phyloP scores from a whole-genome alignment of 1,284 basidiomycete genomes.

The Apiotrichum brassicae region DNA sequence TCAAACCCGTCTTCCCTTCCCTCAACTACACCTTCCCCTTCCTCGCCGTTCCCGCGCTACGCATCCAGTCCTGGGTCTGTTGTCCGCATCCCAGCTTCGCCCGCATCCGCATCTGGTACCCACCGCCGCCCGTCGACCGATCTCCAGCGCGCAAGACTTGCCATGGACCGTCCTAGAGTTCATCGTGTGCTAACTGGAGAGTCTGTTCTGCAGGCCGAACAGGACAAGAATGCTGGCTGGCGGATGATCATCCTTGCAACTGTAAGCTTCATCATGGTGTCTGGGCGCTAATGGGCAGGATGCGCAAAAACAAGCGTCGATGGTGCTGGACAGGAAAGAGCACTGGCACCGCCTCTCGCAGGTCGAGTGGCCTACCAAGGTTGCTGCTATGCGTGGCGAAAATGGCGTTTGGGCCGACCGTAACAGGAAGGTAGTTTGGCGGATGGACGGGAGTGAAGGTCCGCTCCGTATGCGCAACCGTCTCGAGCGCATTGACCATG shows the following conservation, averaged over 20 bases:
- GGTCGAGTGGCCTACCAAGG: slow-evolving; percentile 43
- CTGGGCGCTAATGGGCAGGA: slow-evolving; percentile 26
- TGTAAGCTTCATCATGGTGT: too few species aligned
- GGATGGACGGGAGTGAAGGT: slow-evolving; percentile 80
- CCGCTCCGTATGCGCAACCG: slow-evolving; percentile 61
- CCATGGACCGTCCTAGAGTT: slow-evolving; percentile 13
- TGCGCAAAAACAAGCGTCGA: slow-evolving; percentile 33
- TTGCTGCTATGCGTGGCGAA: slow-evolving; percentile 50
- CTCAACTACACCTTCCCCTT: background rate
- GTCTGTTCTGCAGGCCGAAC: slow-evolving; percentile 37
- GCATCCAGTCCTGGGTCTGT: background rate
- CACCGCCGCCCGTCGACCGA: slow-evolving; percentile 28
- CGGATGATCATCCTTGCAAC: slow-evolving; percentile 45
- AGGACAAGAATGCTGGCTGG: slow-evolving; percentile 47
- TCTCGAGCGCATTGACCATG: slow-evolving; percentile 30
- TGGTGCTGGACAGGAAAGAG: slow-evolving; percentile 43
- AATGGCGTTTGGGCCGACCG: slow-evolving; percentile 69
- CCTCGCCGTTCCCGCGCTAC: background rate
- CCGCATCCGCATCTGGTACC: background rate
- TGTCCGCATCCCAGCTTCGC: too few species aligned
- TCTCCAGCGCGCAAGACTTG: slow-evolving; percentile 14
- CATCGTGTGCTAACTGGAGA: slow-evolving; percentile 43
- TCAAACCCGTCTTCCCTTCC: background rate
- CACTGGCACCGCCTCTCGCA: slow-evolving; percentile 42
- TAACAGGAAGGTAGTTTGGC: slow-evolving; percentile 56